These are phyloP conservation scores for Globisporangium splendens DNA, from an alignment of 352 stramenopile species.

Conservation along the genomic window DNA sequence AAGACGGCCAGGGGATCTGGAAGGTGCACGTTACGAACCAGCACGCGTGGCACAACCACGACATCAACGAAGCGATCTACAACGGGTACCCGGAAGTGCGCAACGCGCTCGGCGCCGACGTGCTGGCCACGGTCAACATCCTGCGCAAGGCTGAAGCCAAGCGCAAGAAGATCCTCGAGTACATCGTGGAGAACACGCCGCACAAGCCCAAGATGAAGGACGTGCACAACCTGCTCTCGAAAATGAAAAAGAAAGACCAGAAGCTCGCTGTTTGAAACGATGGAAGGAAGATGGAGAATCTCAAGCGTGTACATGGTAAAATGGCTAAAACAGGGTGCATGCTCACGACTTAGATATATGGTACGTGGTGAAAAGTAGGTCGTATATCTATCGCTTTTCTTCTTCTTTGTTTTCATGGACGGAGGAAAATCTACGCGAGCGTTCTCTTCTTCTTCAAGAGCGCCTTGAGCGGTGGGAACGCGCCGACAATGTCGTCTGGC, in stretches of 20 bases:
- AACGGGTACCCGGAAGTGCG: conserved; percentile 28
- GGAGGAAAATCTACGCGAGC: background rate
- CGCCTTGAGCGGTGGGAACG: conserved; percentile 22
- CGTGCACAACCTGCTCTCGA: conserved; percentile 32
- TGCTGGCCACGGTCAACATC: conserved; percentile 26
- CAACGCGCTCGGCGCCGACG: conserved; percentile 24
- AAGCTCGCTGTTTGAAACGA: background rate
- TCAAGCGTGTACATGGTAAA: no score
- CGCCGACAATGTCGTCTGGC: conserved; percentile 24
- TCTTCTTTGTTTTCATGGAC: background rate
- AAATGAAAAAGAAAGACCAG: conserved; percentile 16
- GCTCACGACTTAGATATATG: background rate
- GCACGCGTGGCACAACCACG: conserved; percentile 35
- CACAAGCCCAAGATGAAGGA: conserved; percentile 33
- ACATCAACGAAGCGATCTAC: conserved; percentile 23
- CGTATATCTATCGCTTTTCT: background rate
- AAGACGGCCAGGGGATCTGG: conserved; percentile 15
- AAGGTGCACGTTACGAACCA: conserved; percentile 31
- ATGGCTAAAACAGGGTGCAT: background rate
- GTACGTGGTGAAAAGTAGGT: background rate
- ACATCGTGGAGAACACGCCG: conserved; percentile 28
- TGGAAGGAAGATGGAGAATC: background rate
- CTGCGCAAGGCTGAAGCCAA: conserved; percentile 25
- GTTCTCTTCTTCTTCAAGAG: conserved; percentile 28
- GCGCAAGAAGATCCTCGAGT: conserved; percentile 32